These are phyloP conservation scores for Plantago rigida DNA, from an alignment of 305 asterid genomes.

Conservation along the genomic window DNA sequence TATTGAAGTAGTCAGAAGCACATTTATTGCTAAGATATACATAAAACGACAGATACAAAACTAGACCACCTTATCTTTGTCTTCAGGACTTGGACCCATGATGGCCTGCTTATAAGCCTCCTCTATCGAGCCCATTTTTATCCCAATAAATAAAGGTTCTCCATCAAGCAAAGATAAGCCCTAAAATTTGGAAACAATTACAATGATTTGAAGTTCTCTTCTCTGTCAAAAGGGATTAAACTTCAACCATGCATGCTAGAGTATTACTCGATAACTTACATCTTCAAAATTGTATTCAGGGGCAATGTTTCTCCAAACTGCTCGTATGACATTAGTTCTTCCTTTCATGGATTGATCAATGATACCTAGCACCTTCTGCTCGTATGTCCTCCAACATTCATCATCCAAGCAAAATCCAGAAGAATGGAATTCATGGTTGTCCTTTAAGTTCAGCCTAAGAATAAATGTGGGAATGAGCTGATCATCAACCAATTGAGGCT, in stretches of 20 bases:
- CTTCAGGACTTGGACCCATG: conserved; percentile 93
- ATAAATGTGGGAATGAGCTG: conserved; percentile 22
- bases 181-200: conserved; percentile 34
- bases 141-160: conserved; percentile 65
- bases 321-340: conserved; percentile 74
- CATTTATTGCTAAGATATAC: conserved; percentile 11
- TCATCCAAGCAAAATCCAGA: conserved; percentile 82
- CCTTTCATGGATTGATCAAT: conserved; percentile 67
- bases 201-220: conserved; percentile 23
- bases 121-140: conserved; percentile 54
- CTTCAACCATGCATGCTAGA: conserved; percentile 18
- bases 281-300: conserved; percentile 52
- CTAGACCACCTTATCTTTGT: conserved; percentile 65
- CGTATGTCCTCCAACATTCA: conserved; percentile 93
- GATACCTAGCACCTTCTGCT: conserved; percentile 58
- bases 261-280: conserved; percentile 34
- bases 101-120: conserved; percentile 69
- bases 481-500: conserved; percentile 17
- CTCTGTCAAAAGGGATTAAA: conserved; percentile 16
- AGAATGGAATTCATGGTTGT: conserved; percentile 38
- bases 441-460: conserved; percentile 75
- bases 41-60: conserved; percentile 13
- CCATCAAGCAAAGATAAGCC: conserved; percentile 61
- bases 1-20: conserved; percentile 11
- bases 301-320: conserved; percentile 66